phyloP scores from a whole-genome alignment of 2,329 filamentous ascomycete species.

The Colletotrichum salicis region DNA sequence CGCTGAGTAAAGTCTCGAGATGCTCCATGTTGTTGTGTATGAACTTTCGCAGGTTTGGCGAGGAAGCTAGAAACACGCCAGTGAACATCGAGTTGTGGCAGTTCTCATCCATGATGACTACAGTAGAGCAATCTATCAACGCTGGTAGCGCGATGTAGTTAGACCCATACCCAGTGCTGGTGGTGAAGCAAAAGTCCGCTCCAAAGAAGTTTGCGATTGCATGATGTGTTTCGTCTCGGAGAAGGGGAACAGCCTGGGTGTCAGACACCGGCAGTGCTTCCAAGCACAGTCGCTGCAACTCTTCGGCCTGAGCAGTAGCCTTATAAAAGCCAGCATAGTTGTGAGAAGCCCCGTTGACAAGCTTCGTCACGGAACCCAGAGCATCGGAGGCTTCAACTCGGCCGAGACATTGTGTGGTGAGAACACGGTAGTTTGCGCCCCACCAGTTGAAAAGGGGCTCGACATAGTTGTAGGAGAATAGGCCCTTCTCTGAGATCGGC shows the following conservation, averaged over 20 bases:
- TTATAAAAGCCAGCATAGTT: constrained; percentile 36
- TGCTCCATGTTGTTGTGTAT: constrained; percentile 25
- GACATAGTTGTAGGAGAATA: constrained; percentile 31
- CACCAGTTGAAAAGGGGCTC: constrained; percentile 37
- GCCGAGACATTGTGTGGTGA: constrained; percentile 15
- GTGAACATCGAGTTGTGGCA: constrained; percentile 36
- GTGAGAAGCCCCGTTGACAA: constrained; percentile 32
- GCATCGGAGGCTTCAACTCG: constrained; percentile 18
- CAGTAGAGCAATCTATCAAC: constrained; percentile 15
- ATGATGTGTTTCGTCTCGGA: constrained; percentile 20
- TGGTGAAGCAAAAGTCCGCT: constrained; percentile 32
- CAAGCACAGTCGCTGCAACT: constrained; percentile 32
- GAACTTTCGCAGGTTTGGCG: constrained; percentile 17
- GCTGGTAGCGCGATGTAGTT: constrained; percentile 34
- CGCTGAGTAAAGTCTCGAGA: constrained; percentile 21
- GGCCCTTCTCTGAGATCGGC: neutral
- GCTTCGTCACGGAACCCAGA: neutral
- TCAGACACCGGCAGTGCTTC: constrained; percentile 33
- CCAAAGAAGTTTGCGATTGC: constrained; percentile 23
- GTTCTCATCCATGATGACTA: constrained; percentile 30
- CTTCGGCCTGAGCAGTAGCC: constrained; percentile 2
- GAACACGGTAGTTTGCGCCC: constrained; percentile 33
- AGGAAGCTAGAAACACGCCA: constrained; percentile 25
- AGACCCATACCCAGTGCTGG: constrained; percentile 35
- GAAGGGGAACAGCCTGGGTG: constrained; percentile 15